Conservation (phyloP, 345 rosid species). For the Arabidopsis suecica region DNA sequence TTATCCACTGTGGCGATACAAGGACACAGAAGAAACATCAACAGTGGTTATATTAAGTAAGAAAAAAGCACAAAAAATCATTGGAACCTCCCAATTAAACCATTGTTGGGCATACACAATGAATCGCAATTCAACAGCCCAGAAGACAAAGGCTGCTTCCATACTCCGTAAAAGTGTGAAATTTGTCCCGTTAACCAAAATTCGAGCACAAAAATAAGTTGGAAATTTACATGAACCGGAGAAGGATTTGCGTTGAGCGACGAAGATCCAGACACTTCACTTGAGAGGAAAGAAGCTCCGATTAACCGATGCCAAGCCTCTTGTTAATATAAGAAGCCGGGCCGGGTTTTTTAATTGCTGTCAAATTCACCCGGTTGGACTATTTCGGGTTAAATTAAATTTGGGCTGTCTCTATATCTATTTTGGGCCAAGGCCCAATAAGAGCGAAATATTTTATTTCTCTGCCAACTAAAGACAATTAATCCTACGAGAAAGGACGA, state of each 20-base stretch:
- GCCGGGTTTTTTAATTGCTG: conserved; percentile 27
- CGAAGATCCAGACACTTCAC: conserved; percentile 19
- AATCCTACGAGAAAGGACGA: too few relatives aligned
- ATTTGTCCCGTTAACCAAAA: neutral
- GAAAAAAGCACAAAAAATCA: neutral
- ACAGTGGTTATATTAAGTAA: neutral
- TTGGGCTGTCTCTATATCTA: conserved; percentile 8
- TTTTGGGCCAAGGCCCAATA: conserved; percentile 18
- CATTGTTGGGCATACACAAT: neutral
- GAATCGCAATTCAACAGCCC: conserved; percentile 20
- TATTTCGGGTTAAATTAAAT: neutral
- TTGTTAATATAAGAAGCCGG: conserved; percentile 13
- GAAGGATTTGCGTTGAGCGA: neutral
- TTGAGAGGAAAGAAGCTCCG: conserved; percentile 9
- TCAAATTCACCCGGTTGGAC: neutral
- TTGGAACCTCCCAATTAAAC: neutral
- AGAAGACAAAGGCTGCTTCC: conserved; percentile 5
- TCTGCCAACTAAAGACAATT: too few relatives aligned
- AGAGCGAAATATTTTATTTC: neutral
- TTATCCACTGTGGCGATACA: neutral
- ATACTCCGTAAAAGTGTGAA: conserved; percentile 13
- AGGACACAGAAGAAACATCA: conserved; percentile 15
- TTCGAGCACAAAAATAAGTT: neutral
- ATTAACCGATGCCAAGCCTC: conserved; percentile 10
- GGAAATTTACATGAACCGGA: conserved; percentile 23